Evolutionary conservation across 306 rosid species (phyloP).

Genomic region (Alnus glutinosa): DNA sequence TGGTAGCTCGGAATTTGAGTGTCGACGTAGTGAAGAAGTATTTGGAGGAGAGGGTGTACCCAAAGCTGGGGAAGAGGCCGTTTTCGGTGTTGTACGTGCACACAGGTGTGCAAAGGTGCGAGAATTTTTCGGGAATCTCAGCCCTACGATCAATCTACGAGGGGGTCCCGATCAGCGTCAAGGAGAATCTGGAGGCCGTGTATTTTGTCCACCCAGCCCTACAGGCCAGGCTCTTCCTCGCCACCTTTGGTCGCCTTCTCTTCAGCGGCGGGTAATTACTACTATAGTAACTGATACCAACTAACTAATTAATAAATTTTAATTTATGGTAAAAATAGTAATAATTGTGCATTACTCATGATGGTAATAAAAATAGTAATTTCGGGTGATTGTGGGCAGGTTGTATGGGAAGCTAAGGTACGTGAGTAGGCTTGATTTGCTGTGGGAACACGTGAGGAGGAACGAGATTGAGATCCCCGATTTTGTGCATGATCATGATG

Average conservation of each 20-base stretch:
- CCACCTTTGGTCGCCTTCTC: constrained; percentile 84
- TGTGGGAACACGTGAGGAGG: constrained; percentile 83
- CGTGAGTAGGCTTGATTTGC: constrained; percentile 71
- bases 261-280: constrained; percentile 67
- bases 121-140: constrained; percentile 87
- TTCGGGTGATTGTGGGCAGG: constrained; percentile 33
- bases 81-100: constrained; percentile 78
- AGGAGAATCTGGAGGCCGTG: constrained; percentile 73
- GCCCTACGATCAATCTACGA: constrained; percentile 78
- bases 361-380: too few relatives aligned
- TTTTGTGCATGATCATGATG: constrained; percentile 84
- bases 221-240: constrained; percentile 84
- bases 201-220: constrained; percentile 82
- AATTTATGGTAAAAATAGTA: too few relatives aligned
- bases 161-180: constrained; percentile 67
- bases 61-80: constrained; percentile 53
- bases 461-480: constrained; percentile 77
- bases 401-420: constrained; percentile 75
- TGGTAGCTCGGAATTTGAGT: constrained; percentile 63
- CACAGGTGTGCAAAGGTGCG: constrained; percentile 72
- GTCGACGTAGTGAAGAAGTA: constrained; percentile 61
- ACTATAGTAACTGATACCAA: background rate
- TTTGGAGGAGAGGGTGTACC: constrained; percentile 73
- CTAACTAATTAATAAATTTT: too few relatives aligned
- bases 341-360: too few relatives aligned